Conservation (phyloP, 768 basidiomycete genomes). For the Calocybe indica region DNA sequence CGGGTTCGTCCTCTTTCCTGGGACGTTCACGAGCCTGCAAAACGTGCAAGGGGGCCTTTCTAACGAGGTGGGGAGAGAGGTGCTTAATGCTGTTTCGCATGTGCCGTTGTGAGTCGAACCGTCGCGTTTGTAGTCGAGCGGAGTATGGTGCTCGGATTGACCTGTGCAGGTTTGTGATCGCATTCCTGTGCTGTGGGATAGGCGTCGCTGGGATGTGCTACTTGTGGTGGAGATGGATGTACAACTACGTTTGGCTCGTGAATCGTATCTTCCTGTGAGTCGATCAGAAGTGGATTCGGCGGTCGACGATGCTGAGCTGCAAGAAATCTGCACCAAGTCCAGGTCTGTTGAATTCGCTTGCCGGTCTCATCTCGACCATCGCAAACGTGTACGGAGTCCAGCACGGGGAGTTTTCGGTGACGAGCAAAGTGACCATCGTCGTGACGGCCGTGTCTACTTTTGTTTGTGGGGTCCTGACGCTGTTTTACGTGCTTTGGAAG, state of each 20-base stretch:
- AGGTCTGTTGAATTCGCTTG: slow-evolving; percentile 49
- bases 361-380: slow-evolving; percentile 51
- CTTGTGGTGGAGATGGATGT: slow-evolving; percentile 55
- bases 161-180: slow-evolving; percentile 50
- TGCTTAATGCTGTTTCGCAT: slow-evolving; percentile 33
- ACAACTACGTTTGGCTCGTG: slow-evolving; percentile 53
- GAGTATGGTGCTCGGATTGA: neutral
- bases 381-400: slow-evolving; percentile 46
- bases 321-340: slow-evolving; percentile 36
- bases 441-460: slow-evolving; percentile 34
- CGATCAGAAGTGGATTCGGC: neutral
- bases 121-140: no score
- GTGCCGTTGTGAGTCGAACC: slow-evolving; percentile 39
- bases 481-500: slow-evolving; percentile 40
- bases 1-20: slow-evolving; percentile 57
- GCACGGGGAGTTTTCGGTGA: slow-evolving; percentile 33
- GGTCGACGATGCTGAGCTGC: neutral
- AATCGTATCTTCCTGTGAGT: slow-evolving; percentile 53
- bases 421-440: slow-evolving; percentile 40
- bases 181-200: slow-evolving; percentile 48
- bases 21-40: slow-evolving; percentile 50
- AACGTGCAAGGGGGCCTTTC: slow-evolving; percentile 15
- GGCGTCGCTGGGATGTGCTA: slow-evolving; percentile 50
- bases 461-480: slow-evolving; percentile 33
- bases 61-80: slow-evolving; percentile 21